phyloP scores from a whole-genome alignment of 2,329 filamentous ascomycete species.

The Didymella arachidicola region DNA sequence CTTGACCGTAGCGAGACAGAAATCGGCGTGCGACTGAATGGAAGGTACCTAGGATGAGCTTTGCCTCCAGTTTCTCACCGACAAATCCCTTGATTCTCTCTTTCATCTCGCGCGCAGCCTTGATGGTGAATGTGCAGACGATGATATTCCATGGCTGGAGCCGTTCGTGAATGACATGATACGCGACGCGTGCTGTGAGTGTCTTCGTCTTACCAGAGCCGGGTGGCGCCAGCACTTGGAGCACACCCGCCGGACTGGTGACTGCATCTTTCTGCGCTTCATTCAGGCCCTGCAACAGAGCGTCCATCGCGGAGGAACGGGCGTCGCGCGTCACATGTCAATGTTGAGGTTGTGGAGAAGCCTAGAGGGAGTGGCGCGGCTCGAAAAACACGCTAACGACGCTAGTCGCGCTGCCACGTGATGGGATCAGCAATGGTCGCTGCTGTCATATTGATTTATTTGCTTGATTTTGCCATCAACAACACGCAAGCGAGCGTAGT shows the following conservation, averaged over 20 bases:
- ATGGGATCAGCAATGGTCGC: no score
- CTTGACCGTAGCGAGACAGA: constrained; percentile 80
- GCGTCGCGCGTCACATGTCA: constrained; percentile 23
- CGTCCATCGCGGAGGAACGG: constrained; percentile 54
- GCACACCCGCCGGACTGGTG: constrained; percentile 65
- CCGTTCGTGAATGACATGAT: constrained; percentile 76
- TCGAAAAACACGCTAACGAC: constrained; percentile 1
- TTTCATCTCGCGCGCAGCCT: constrained; percentile 93
- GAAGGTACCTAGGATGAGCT: constrained; percentile 88
- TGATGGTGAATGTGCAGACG: constrained; percentile 96
- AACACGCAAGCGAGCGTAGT: no score
- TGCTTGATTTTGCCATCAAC: no score
- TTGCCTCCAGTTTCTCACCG: constrained; percentile 76
- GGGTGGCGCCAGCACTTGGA: constrained; percentile 70
- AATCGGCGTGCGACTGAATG: constrained; percentile 92
- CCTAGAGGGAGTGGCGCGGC: constrained; percentile 3
- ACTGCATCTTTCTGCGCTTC: constrained; percentile 70
- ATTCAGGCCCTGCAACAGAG: constrained; percentile 69
- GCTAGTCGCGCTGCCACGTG: constrained; percentile 11
- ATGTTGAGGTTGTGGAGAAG: constrained; percentile 1
- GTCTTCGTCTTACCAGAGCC: constrained; percentile 93
- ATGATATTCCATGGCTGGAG: constrained; percentile 86
- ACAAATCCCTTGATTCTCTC: constrained; percentile 82
- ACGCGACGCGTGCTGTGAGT: constrained; percentile 88
- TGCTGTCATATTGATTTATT: no score